Conservation (phyloP, 2,329 filamentous ascomycete genomes). For the Phaeophleospora eucalypticola region DNA sequence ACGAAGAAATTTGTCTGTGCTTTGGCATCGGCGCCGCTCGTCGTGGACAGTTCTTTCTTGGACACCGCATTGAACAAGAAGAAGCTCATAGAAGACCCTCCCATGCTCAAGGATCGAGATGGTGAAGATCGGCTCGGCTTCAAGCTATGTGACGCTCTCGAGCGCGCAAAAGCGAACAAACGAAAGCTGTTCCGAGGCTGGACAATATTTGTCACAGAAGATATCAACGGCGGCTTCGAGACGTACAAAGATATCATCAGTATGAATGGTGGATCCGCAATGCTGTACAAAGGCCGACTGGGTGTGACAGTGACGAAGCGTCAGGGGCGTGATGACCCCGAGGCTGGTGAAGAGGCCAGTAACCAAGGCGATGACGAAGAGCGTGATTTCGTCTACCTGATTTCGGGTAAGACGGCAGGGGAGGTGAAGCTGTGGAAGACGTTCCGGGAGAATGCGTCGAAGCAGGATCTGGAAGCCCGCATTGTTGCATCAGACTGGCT, state of each 20-base stretch:
- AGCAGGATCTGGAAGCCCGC: conserved; percentile 72
- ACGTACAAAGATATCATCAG: conserved; percentile 82
- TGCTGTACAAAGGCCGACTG: conserved; percentile 65
- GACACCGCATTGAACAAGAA: conserved; percentile 69
- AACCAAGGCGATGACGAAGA: conserved; percentile 57
- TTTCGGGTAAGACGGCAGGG: conserved; percentile 63
- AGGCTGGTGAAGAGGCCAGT: conserved; percentile 52
- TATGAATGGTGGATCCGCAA: conserved; percentile 81
- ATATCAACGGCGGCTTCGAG: conserved; percentile 74
- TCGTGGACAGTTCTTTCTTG: conserved; percentile 75
- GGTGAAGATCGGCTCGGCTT: conserved; percentile 70
- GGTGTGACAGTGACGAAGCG: conserved; percentile 53
- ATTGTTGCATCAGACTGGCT: conserved; percentile 88
- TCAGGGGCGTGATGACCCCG: conserved; percentile 54
- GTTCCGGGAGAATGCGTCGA: conserved; percentile 74
- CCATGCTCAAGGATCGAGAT: conserved; percentile 62
- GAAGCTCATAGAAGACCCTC: conserved; percentile 58
- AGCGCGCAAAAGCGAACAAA: conserved; percentile 69
- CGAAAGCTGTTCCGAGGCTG: conserved; percentile 71
- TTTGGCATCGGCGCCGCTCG: conserved; percentile 71
- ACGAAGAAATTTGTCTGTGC: conserved; percentile 92
- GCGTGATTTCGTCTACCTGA: conserved; percentile 63
- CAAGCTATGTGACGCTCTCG: conserved; percentile 63
- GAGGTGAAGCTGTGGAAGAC: conserved; percentile 74
- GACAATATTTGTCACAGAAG: conserved; percentile 78